These are phyloP conservation scores for Penicillium decumbens DNA, from an alignment of 2,329 filamentous ascomycete genomes.

Conservation along the genomic window DNA sequence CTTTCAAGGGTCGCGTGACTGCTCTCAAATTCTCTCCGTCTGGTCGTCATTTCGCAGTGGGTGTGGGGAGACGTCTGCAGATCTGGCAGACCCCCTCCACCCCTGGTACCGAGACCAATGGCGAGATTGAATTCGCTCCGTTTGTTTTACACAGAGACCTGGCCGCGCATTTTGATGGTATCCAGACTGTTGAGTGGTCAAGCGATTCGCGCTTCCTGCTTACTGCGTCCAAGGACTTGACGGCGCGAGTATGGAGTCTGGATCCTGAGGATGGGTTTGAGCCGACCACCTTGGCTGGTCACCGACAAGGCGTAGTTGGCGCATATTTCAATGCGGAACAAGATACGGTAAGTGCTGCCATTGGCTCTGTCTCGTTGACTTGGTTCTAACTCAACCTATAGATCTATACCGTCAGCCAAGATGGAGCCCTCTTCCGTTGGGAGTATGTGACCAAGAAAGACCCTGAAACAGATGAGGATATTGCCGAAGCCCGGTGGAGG, in stretches of 20 bases:
- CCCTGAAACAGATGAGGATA: constrained; percentile 56
- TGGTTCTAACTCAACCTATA: constrained; percentile 23
- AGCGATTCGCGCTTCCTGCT: constrained; percentile 93
- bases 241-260: constrained; percentile 90
- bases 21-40: constrained; percentile 87
- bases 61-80: constrained; percentile 79
- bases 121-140: constrained; percentile 88
- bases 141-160: constrained; percentile 86
- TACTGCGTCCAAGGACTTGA: constrained; percentile 86
- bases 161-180: constrained; percentile 80
- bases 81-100: constrained; percentile 95
- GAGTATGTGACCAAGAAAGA: constrained; percentile 66
- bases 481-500: constrained; percentile 75
- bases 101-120: constrained; percentile 70
- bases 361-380: background rate
- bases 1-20: constrained; percentile 79
- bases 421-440: constrained; percentile 95
- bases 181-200: constrained; percentile 89
- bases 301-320: constrained; percentile 83
- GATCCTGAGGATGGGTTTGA: constrained; percentile 80
- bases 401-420: constrained; percentile 94
- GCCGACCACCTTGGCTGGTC: constrained; percentile 83
- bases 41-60: constrained; percentile 84
- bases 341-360: constrained; percentile 56
- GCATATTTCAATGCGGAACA: constrained; percentile 97